These are phyloP conservation scores for Pleoardoris graminearum DNA, from an alignment of 2,329 filamentous ascomycete genomes.

Conservation along the genomic window DNA sequence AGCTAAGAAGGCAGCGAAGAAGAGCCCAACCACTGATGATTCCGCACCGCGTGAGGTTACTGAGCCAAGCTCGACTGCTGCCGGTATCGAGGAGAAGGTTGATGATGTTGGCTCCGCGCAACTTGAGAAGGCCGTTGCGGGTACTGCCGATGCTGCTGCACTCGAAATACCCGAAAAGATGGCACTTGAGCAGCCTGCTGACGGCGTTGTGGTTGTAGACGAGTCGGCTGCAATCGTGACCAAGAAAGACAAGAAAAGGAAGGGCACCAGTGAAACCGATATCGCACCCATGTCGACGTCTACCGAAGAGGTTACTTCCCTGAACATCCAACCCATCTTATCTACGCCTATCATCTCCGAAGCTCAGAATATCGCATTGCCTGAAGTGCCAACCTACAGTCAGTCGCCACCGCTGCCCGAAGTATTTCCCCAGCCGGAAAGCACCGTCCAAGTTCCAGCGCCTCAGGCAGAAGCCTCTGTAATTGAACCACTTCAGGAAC, in stretches of 20 bases:
- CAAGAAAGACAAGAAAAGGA: conserved; percentile 19
- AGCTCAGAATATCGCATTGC: not conserved
- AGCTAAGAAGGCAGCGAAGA: conserved; percentile 20
- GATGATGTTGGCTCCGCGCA: not conserved
- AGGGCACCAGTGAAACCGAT: not conserved
- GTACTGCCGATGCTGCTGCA: not conserved
- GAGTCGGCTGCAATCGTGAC: conserved; percentile 11
- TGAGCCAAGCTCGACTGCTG: not conserved
- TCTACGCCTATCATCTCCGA: not conserved
- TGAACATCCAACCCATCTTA: not conserved
- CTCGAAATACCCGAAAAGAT: not conserved
- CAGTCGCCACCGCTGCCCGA: not conserved
- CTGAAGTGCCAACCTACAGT: not conserved
- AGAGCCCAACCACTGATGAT: not conserved
- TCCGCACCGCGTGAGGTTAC: not conserved
- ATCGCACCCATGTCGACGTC: not conserved
- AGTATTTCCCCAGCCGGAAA: not conserved
- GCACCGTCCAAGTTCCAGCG: not conserved
- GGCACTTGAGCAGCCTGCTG: not conserved
- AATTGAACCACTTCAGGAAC: conserved; percentile 2
- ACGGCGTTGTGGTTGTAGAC: not conserved
- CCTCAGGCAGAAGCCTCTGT: not conserved
- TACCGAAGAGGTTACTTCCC: not conserved
- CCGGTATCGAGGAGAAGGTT: not conserved
- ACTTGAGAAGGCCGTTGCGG: not conserved